phyloP scores from a whole-genome alignment of 2,329 filamentous ascomycete species.

The Exophiala sp. region DNA sequence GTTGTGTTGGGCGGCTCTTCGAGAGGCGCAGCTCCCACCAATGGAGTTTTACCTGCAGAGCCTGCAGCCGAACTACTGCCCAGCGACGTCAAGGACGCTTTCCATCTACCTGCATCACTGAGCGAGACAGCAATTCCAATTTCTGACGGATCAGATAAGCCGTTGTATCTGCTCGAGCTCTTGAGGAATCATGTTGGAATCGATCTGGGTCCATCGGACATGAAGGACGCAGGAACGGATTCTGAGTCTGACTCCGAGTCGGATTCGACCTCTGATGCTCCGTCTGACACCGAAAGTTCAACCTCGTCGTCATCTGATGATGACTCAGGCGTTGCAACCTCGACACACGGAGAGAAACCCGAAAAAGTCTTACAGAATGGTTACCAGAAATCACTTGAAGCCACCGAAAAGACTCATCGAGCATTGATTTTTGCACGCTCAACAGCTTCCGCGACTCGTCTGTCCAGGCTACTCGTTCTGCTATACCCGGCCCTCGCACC shows the following conservation, averaged over 20 bases:
- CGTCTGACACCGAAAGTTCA: slow-evolving; percentile 21
- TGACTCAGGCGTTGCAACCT: slow-evolving; percentile 64
- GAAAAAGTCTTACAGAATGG: neutral
- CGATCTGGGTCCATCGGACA: neutral
- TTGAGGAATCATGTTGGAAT: slow-evolving; percentile 53
- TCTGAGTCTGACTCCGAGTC: slow-evolving; percentile 30
- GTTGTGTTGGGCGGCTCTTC: slow-evolving; percentile 41
- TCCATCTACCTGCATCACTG: slow-evolving; percentile 61
- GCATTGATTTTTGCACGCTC: slow-evolving; percentile 93
- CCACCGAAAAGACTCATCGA: slow-evolving; percentile 85
- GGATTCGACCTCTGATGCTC: slow-evolving; percentile 30
- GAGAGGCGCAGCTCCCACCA: slow-evolving; percentile 22
- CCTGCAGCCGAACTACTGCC: slow-evolving; percentile 29
- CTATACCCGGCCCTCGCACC: slow-evolving; percentile 86
- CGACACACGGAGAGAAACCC: neutral
- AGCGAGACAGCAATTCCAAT: slow-evolving; percentile 66
- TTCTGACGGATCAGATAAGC: slow-evolving; percentile 68
- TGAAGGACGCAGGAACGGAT: slow-evolving; percentile 24
- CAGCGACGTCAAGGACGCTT: slow-evolving; percentile 45
- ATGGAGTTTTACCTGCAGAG: slow-evolving; percentile 8
- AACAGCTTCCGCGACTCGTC: slow-evolving; percentile 79
- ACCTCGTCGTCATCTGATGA: slow-evolving; percentile 28
- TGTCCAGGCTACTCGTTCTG: slow-evolving; percentile 81
- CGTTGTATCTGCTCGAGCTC: slow-evolving; percentile 78
- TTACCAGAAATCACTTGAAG: slow-evolving; percentile 51